These are phyloP conservation scores for Clitoria ternatea DNA, from an alignment of 306 rosid genomes.

Conservation along the genomic window DNA sequence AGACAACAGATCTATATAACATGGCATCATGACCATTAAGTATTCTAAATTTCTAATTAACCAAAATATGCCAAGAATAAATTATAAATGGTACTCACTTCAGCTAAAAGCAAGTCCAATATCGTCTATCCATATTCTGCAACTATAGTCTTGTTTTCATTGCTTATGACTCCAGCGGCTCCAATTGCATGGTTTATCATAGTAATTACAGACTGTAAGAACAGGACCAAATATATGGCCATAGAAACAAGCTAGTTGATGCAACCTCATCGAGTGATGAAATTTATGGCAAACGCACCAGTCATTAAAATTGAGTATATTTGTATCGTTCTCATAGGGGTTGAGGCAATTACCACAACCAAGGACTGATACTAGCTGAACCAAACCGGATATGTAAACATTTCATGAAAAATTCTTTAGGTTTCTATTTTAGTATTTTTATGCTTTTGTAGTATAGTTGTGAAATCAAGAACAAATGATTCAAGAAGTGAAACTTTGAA, in stretches of 20 bases:
- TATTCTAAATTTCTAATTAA: not conserved
- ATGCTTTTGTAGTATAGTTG: too few species aligned
- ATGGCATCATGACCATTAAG: not conserved
- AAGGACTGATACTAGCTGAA: too few species aligned
- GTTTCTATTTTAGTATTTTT: too few species aligned
- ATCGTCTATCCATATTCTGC: slow-evolving; percentile 66
- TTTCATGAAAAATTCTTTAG: too few species aligned
- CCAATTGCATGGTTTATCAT: slow-evolving; percentile 82
- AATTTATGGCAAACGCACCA: too few species aligned
- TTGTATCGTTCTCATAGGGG: too few species aligned
- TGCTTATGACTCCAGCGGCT: slow-evolving; percentile 52
- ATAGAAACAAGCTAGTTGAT: not conserved
- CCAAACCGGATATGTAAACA: too few species aligned
- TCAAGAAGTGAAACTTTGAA: too few species aligned
- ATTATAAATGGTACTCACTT: slow-evolving; percentile 37
- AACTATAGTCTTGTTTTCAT: slow-evolving; percentile 68
- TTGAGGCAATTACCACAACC: too few species aligned
- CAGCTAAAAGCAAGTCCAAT: slow-evolving; percentile 57
- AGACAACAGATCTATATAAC: not conserved
- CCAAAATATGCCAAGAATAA: not conserved
- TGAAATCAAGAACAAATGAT: too few species aligned
- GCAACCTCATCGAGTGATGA: too few species aligned
- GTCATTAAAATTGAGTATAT: too few species aligned
- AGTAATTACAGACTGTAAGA: slow-evolving; percentile 50
- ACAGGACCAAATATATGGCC: not conserved